A percentile compares a stretch with the other conserved stretches of the same genome.
These are phyloP conservation scores for Beverwykella pulmonaria DNA, from an alignment of 495 filamentous ascomycete species.

Conservation along the genomic window DNA sequence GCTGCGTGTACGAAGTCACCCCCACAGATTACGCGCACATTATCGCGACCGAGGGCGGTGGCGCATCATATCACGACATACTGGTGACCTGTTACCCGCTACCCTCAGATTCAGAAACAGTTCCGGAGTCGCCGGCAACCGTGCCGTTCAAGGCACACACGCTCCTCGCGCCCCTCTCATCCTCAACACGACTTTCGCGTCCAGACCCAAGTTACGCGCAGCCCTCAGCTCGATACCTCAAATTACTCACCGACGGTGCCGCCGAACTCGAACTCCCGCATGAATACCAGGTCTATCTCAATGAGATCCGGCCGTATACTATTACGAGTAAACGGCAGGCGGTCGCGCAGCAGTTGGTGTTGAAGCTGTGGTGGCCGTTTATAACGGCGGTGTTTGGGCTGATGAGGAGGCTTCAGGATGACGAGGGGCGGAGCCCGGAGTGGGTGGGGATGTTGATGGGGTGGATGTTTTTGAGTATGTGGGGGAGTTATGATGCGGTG, in stretches of 20 bases:
- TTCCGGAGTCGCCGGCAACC: constrained; percentile 46
- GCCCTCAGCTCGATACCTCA: constrained; percentile 79
- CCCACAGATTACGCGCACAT: constrained; percentile 78
- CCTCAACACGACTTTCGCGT: constrained; percentile 50
- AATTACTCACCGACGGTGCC: constrained; percentile 74
- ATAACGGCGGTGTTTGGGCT: constrained; percentile 56
- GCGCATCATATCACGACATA: constrained; percentile 78
- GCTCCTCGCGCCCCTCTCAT: constrained; percentile 55
- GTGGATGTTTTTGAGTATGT: constrained; percentile 59
- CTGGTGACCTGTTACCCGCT: constrained; percentile 74
- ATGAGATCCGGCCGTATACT: constrained; percentile 65
- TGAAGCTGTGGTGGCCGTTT: constrained; percentile 62
- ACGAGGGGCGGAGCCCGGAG: constrained; percentile 64
- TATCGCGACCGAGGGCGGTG: constrained; percentile 87
- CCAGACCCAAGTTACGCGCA: constrained; percentile 73
- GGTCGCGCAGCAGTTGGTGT: constrained; percentile 64
- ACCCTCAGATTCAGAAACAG: constrained; percentile 23
- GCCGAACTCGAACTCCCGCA: constrained; percentile 73
- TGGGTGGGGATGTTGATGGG: constrained; percentile 63
- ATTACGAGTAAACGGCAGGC: constrained; percentile 67
- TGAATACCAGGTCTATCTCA: constrained; percentile 72
- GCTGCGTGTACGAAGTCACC: constrained; percentile 94
- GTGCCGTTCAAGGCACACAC: constrained; percentile 56
- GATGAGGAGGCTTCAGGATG: constrained; percentile 56
- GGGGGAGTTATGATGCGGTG: constrained; percentile 73